A percentile compares a stretch with the other conserved stretches of the same genome.
Conservation (phyloP, 2,329 filamentous ascomycete genomes). For the Tolypocladium guangdongense region DNA sequence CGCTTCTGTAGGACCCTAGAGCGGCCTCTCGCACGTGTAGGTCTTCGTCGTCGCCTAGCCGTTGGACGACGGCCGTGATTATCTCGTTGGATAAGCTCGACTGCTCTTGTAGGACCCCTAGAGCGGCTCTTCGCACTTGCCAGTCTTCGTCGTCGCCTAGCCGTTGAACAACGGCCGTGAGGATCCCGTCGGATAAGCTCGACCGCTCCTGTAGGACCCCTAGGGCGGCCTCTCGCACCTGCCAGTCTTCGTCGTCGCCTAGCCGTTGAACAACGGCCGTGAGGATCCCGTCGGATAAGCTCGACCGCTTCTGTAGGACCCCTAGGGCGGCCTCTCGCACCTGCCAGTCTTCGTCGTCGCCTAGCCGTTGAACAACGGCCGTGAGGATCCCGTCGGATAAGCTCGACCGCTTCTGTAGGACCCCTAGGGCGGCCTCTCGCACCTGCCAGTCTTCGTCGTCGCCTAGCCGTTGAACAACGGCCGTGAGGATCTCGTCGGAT, state of each 20-base stretch:
- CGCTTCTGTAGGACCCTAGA: not conserved
- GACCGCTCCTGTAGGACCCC: not conserved
- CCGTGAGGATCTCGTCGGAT: not conserved
- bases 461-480: too few relatives aligned
- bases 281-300: not conserved
- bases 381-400: not conserved
- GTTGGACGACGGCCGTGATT: too few relatives aligned
- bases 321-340: not conserved
- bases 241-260: not conserved
- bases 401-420: not conserved
- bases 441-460: not conserved
- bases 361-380: not conserved
- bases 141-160: too few relatives aligned
- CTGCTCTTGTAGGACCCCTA: not conserved
- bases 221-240: not conserved
- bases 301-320: not conserved
- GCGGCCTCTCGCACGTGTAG: not conserved
- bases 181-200: not conserved
- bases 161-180: too few relatives aligned
- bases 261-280: not conserved
- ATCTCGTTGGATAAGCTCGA: not conserved
- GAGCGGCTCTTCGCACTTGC: not conserved
- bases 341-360: accelerated
- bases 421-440: not conserved
- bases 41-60: too few relatives aligned